These are phyloP conservation scores for Neurospora crassa DNA, from an alignment of 2,329 filamentous ascomycete species.

Conservation along the genomic window DNA sequence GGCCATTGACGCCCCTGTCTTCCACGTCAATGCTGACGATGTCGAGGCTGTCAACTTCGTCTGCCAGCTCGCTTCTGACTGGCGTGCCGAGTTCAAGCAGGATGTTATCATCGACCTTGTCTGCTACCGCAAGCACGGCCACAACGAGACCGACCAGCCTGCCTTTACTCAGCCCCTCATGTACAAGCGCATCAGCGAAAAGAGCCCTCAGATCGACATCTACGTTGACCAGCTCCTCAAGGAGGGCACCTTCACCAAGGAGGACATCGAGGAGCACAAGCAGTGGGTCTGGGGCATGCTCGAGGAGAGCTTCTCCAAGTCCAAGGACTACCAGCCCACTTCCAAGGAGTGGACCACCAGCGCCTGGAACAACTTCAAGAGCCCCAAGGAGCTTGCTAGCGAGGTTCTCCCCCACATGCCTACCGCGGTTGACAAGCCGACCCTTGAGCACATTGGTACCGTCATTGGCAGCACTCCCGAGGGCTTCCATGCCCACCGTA, in stretches of 20 bases:
- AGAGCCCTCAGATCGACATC: slow-evolving; percentile 77
- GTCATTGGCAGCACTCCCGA: slow-evolving; percentile 72
- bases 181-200: slow-evolving; percentile 93
- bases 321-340: slow-evolving; percentile 93
- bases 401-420: slow-evolving; percentile 89
- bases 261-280: slow-evolving; percentile 97
- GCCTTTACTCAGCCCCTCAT: slow-evolving; percentile 99
- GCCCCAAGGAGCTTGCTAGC: slow-evolving; percentile 90
- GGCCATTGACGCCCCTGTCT: slow-evolving; percentile 94
- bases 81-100: slow-evolving; percentile 97
- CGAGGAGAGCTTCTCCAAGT: slow-evolving; percentile 93
- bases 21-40: slow-evolving; percentile 98
- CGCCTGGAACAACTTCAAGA: slow-evolving; percentile 99
- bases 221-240: slow-evolving; percentile 86
- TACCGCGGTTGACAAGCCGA: slow-evolving; percentile 66
- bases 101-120: slow-evolving; percentile 97
- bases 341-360: slow-evolving; percentile 98
- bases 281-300: slow-evolving; percentile 99
- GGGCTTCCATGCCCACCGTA: slow-evolving; percentile 82
- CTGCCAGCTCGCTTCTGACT: slow-evolving; percentile 92
- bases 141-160: slow-evolving; percentile 99
- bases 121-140: slow-evolving; percentile 97
- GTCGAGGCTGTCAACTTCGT: slow-evolving; percentile 98
- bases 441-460: slow-evolving; percentile 72
- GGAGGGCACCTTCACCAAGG: slow-evolving; percentile 92